Evolutionary conservation across 2,329 filamentous ascomycete species (phyloP), one percentile per base, ranked within the genome.

Genomic region (Teratosphaeria destructans): DNA sequence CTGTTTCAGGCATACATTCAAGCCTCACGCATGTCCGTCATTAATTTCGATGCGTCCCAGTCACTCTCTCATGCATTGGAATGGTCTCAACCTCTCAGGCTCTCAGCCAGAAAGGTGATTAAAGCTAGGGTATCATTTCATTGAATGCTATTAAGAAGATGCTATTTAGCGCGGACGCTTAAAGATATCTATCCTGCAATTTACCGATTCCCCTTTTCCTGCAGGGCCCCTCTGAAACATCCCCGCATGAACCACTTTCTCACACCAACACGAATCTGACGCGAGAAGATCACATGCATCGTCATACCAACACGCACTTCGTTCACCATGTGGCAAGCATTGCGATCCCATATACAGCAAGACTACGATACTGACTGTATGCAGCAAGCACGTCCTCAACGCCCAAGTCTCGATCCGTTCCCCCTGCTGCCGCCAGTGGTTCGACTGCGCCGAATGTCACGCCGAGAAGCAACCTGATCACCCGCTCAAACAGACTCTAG

Each of bases 381-480:
- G 4, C 61, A 96, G 94, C 81, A 97, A 97, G 82, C 94, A 99
- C 80, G 81, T 99, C 71, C 86, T 99, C 75, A 99, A 99, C 81
- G 94, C 93, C 64, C 94, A 99, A 78, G 94, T 99, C 71, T 81
- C 93, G 60, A 95, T 99, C 77, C 89, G 94, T 69, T 94, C 92
- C 59, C 89, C 92, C 63, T 99, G 94, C 81, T 99, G 94, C 80
- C 84, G 85, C 62, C 96, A 96, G 80, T 99, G 95, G 95, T 99
- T 96, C 78, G 94, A 99, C 79, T 99, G 94, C 77, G 89, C 90
- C 65, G 88, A 96, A 74, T 99, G 94, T 78, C 94, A 99, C 77
- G 78, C 78, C 58, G 94, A 99, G 74, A 80, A 84, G 62, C 88
- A 95, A 75, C 43, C 43, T 8, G 59, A 61, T 7, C 94, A 97